Evolutionary conservation across 139 green algal genomes (phyloP), one percentile per base, ranked within the genome.

Genomic region (Picochlorum sp.): DNA sequence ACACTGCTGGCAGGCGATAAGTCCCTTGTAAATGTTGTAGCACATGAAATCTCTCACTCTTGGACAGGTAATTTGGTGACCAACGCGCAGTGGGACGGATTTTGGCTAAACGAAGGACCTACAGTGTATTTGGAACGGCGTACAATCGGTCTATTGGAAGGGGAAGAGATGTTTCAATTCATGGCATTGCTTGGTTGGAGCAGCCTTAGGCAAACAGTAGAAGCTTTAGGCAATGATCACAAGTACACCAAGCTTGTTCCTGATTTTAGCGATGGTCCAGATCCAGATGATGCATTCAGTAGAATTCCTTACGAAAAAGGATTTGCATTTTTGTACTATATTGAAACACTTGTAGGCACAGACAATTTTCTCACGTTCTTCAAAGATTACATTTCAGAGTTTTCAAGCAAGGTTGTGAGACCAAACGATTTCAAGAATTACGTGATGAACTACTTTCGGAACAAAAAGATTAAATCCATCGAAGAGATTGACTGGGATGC

Each of bases 11-110:
- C 82, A 0, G 90, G 89, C 0, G 90, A 97, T 80, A 60, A 80
- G 10, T 68, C 35, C 33, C 68, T 87, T 28, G 55, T 57, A 4
- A 88, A 87, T 45, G 87, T 95, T 16, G 78, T 96, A 7, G 86
- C 84, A 2, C 89, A 96, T 65, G 89, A 97, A 72, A 90, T 97
- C 26, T 82, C 88, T 1, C 89, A 97, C 82, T 76, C 33, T 62
- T 97, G 90, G 89, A 91, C 78, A 0, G 89, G 89, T 33, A 96
- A 95, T 70, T 74, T 94, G 37, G 87, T 95, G 28, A 94, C 86
- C 33, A 95, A 94, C 54, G 68, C 64, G 2, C 78, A 69, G 3
- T 94, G 82, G 85, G 70, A 89, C 55, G 56, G 88, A 55, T 89
- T 88, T 50, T 89, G 74, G 70, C 66, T 87, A 16, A 89, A 89